Percentiles rank a stretch among this genome's conserved stretches.
These are phyloP conservation scores for Lasiosphaeria ovina DNA, from an alignment of 495 filamentous ascomycete species.

Conservation along the genomic window DNA sequence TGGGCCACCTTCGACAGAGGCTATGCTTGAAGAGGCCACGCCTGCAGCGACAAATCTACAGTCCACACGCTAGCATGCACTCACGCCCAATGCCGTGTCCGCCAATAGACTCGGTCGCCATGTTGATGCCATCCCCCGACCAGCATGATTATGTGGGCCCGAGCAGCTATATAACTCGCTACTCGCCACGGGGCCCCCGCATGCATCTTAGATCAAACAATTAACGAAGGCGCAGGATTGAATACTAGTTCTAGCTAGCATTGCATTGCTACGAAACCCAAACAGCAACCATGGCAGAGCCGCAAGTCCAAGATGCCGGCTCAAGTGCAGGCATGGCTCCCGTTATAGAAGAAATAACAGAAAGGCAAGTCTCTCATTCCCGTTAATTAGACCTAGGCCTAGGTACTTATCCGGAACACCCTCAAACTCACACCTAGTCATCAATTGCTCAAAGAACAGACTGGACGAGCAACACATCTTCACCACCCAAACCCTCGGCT, in stretches of 20 bases:
- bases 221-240: too few species aligned
- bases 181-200: neutral
- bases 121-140: too few species aligned
- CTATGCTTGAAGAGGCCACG: too few species aligned
- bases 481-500: slow-evolving; percentile 18
- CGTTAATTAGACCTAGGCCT: neutral
- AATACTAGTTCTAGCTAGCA: neutral
- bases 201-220: neutral
- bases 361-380: neutral
- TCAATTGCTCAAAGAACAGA: slow-evolving; percentile 3
- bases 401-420: too few species aligned
- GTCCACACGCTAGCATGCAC: neutral
- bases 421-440: neutral
- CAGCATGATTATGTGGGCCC: slow-evolving; percentile 12
- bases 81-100: neutral
- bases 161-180: neutral
- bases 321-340: neutral
- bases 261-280: neutral
- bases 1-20: too few species aligned
- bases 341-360: slow-evolving; percentile 2
- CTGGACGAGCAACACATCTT: slow-evolving; percentile 21
- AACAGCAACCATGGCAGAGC: neutral
- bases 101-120: neutral
- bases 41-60: too few species aligned
- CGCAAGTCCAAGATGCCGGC: neutral